These are phyloP conservation scores for Saccharomyces uvarum DNA, from an alignment of 1,139 yeast genomes.

Conservation along the genomic window DNA sequence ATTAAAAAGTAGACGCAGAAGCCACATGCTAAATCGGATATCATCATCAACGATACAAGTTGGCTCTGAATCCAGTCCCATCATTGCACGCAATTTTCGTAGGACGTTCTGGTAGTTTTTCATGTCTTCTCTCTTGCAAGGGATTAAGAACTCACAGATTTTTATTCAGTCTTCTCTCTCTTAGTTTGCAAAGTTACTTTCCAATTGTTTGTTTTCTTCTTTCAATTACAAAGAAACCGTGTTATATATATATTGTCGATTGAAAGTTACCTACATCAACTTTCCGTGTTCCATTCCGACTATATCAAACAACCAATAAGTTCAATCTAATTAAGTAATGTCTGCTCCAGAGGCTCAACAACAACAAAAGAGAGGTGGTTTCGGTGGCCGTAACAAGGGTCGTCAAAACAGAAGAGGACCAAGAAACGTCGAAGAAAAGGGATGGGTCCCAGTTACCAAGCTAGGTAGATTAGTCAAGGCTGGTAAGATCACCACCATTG, in stretches of 20 bases:
- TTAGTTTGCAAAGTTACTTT: neutral
- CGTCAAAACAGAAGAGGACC: conserved; percentile 54
- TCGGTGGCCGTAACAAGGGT: conserved; percentile 64
- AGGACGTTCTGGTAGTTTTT: neutral
- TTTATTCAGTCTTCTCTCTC: neutral
- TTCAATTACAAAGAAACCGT: neutral
- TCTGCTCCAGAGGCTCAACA: conserved; percentile 43
- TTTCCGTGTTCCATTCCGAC: conserved; percentile 89
- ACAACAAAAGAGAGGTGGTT: conserved; percentile 48
- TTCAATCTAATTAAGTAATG: conserved; percentile 37
- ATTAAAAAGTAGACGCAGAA: neutral
- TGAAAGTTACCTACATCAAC: conserved; percentile 87
- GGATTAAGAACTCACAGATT: neutral
- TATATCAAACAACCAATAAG: conserved; percentile 20
- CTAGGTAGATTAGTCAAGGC: conserved; percentile 99
- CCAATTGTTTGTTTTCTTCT: neutral
- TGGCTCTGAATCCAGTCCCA: neutral
- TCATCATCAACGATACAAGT: neutral
- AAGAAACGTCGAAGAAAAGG: conserved; percentile 90
- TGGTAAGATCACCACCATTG: conserved; percentile 92
- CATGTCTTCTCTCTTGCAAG: neutral
- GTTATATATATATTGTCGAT: conserved; percentile 45
- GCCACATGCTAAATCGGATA: neutral
- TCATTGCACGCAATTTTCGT: neutral
- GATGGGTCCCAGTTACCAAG: conserved; percentile 99